phyloP scores from a whole-genome alignment of 805 yeast species.

The Suhomyces canberraensis region DNA sequence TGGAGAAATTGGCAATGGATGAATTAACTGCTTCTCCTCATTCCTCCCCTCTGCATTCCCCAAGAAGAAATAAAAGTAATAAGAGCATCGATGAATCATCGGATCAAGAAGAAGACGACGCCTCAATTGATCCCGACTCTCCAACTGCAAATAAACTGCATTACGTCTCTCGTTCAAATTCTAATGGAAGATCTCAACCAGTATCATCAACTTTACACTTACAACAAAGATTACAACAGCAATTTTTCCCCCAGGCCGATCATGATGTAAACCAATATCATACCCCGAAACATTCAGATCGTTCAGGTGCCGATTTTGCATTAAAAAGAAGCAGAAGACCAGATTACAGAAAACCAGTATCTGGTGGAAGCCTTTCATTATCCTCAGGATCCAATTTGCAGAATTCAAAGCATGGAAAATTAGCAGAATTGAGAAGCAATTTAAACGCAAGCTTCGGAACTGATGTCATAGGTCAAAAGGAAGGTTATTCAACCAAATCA shows the following conservation, averaged over 20 bases:
- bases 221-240: slow-evolving; percentile 17
- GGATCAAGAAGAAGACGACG: slow-evolving; percentile 1
- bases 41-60: slow-evolving; percentile 11
- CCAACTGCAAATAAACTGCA: slow-evolving; percentile 5
- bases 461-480: slow-evolving; percentile 6
- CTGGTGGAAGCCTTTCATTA: slow-evolving; percentile 4
- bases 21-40: slow-evolving; percentile 8
- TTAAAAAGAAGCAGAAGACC: slow-evolving; percentile 38
- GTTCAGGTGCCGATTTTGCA: slow-evolving; percentile 20
- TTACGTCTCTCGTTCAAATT: not conserved
- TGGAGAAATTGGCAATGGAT: slow-evolving; percentile 34
- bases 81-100: slow-evolving; percentile 1
- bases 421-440: slow-evolving; percentile 23
- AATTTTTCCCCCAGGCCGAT: slow-evolving; percentile 12
- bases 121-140: slow-evolving; percentile 15
- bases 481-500: not conserved
- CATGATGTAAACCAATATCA: not conserved
- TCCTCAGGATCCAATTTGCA: slow-evolving; percentile 24
- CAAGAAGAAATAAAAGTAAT: slow-evolving; percentile 2
- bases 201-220: slow-evolving; percentile 11
- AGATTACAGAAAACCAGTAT: slow-evolving; percentile 33
- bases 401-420: slow-evolving; percentile 20
- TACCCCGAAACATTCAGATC: not conserved
- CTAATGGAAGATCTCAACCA: not conserved
- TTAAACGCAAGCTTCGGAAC: slow-evolving; percentile 11